Evolutionary conservation across 139 green algal genomes (phyloP), one percentile per base, ranked within the genome.

Genomic region (Volvox reticuliferus): DNA sequence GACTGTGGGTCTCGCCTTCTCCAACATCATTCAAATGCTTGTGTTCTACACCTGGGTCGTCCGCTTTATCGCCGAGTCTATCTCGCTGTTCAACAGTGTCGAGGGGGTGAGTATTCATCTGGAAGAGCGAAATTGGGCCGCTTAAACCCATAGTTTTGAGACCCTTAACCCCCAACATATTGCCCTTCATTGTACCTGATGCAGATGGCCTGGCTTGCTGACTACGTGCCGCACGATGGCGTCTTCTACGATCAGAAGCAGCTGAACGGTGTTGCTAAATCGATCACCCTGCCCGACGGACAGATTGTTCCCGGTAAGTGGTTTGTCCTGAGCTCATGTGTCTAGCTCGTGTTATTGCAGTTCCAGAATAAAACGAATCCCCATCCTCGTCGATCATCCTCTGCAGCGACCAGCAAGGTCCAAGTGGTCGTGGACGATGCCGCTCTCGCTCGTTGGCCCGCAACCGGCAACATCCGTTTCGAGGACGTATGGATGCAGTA

Each of bases 1-100:
- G 35, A 86, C 83, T 77, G 94, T 96, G 20, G 94, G 94, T 65
- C 94, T 96, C 9, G 93, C 93, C 24, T 96, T 96, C 94, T 96
- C 94, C 86, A 94, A 96, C 82, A 94, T 93, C 91, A 96, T 96
- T 73, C 92, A 92, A 83, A 92, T 93, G 92, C 92, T 94, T 62
- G 92, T 95, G 77, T 95, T 95, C 91, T 95, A 95, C 93, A 95
- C 93, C 81, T 94, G 92, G 93, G 92, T 93, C 20, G 91, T 95
- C 37, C 93, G 93, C 82, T 93, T 95, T 80, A 89, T 93, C 28
- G 73, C 93, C n/a, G 93, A 95, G 50, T 89, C 93, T 84, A 93
- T 95, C 71, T 90, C 82, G 63, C 87, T 94, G 33, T 93, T 93
- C 68, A 80, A 87, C 55, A 89, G 89, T 26, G 91, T 92, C 0